A percentile compares a stretch with the other conserved stretches of the same genome.
These are phyloP conservation scores for Ceratocystiopsis minuta DNA, from an alignment of 2,329 filamentous ascomycete species.

Conservation along the genomic window DNA sequence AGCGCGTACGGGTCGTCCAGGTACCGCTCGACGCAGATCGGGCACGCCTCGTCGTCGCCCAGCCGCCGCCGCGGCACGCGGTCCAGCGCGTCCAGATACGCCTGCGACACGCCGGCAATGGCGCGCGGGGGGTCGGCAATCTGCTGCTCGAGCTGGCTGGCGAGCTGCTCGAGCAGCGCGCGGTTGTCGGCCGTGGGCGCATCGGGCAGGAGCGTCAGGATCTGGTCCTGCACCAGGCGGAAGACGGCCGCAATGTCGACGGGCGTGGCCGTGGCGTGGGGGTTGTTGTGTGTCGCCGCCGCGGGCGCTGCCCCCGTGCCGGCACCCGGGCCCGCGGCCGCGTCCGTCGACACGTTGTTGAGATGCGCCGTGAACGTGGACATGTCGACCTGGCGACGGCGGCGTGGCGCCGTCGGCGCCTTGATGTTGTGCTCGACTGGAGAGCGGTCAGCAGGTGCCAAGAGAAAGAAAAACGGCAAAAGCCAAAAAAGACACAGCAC, in stretches of 20 bases:
- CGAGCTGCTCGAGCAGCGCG: constrained; percentile 30
- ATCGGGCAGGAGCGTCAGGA: constrained; percentile 30
- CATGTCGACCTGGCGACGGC: constrained; percentile 43
- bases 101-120: constrained; percentile 37
- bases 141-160: constrained; percentile 27
- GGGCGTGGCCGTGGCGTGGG: constrained; percentile 40
- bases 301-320: constrained; percentile 16
- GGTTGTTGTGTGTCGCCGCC: constrained; percentile 22
- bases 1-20: constrained; percentile 44
- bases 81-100: constrained; percentile 41
- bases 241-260: constrained; percentile 38
- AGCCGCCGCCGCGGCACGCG: constrained; percentile 35
- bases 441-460: not conserved
- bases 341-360: constrained; percentile 25
- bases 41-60: constrained; percentile 33
- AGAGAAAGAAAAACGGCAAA: not conserved
- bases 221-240: constrained; percentile 40
- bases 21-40: constrained; percentile 45
- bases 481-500: not conserved
- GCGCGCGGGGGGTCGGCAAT: constrained; percentile 32
- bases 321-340: no score
- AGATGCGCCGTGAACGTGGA: constrained; percentile 42
- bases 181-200: constrained; percentile 31
- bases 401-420: constrained; percentile 21
- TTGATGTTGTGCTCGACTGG: constrained; percentile 48